Base-by-base conservation (phyloP, 805 yeast species). In the Metschnikowia rubicola region DNA sequence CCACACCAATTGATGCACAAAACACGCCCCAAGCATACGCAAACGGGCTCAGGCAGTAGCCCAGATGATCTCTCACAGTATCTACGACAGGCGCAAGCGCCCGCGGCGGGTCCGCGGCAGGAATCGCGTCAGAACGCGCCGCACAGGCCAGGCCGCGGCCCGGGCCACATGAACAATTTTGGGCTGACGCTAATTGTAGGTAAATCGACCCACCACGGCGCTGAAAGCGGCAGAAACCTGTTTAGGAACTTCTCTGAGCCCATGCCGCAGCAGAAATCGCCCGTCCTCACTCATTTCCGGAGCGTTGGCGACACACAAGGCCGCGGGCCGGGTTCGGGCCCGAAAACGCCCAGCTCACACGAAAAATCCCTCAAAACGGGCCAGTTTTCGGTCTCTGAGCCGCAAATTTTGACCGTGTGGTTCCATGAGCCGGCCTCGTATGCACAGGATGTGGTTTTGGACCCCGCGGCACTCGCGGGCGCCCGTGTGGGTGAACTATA, bases 401-500 rank as follows among this genome's bases (percentile, higher is more conserved):
- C 53, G 2, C 37, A 71, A 2, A 77, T 69, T 42, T 48, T 77
- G 50, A 73, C 75, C 6, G 65, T 70, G n/a, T 72, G 82, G 74
- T 76, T 87, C 55, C 97, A 91, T 59, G 96, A 90, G 52, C 55
- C 78, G 4, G 66, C 88, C 21, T 70, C 77, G 0, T 79, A 83
- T 1, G 37, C 68, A 1, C 83, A 81, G 33, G 80, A 79, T 33
- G 86, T 90, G 2, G 62, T 85, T 39, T 58, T 90, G 1, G 91
- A 88, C 58, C 64, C 82, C 15, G 58, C 70, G 0, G 67, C 79
- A 3, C 53, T 88, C 0, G 85, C 88, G 0, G 86, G 84, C 0
- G 78, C 87, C 1, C 70, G 71, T 44, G 81, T 75, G n/a, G 96
- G 96, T 13, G 88, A 86, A 58, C 65, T 88, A 8, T 91, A 88